A percentile compares a stretch with the other conserved stretches of the same genome.
Evolutionary conservation across 495 filamentous ascomycete species (phyloP).

Genomic region (Penicillium bialowiezense): DNA sequence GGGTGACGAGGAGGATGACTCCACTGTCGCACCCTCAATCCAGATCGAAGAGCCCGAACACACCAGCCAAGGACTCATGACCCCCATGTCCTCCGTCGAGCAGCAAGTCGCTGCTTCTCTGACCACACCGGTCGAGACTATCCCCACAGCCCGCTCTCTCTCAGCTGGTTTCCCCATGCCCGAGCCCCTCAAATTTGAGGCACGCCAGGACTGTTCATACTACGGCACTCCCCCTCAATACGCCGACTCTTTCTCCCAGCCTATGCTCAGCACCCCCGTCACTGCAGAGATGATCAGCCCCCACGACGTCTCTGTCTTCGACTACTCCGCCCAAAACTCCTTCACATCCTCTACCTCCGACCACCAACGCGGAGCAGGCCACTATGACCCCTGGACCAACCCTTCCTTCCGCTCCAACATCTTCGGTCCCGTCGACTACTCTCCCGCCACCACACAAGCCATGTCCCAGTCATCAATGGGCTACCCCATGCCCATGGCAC

Average conservation of each 20-base stretch:
- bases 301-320: conserved; percentile 32
- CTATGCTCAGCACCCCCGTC: conserved; percentile 32
- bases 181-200: conserved; percentile 34
- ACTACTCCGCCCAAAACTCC: conserved; percentile 27
- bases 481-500: conserved; percentile 34
- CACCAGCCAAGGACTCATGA: conserved; percentile 28
- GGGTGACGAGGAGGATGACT: conserved; percentile 35
- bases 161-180: conserved; percentile 29
- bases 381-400: conserved; percentile 34
- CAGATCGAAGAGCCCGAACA: conserved; percentile 27
- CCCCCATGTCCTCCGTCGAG: conserved; percentile 32
- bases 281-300: conserved; percentile 30
- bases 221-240: conserved; percentile 33
- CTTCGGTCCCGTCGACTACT: conserved; percentile 39
- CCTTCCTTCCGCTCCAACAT: conserved; percentile 41
- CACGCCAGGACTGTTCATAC: conserved; percentile 31
- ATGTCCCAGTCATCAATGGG: conserved; percentile 24
- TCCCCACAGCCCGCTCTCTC: conserved; percentile 14
- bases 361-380: conserved; percentile 20
- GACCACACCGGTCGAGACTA: conserved; percentile 28
- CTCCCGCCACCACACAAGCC: conserved; percentile 19
- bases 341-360: conserved; percentile 28
- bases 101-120: conserved; percentile 23
- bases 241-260: conserved; percentile 32
- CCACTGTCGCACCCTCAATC: conserved; percentile 6